Evolutionary conservation across 106 monocot species (phyloP).

Genomic region (Allium fistulosum): DNA sequence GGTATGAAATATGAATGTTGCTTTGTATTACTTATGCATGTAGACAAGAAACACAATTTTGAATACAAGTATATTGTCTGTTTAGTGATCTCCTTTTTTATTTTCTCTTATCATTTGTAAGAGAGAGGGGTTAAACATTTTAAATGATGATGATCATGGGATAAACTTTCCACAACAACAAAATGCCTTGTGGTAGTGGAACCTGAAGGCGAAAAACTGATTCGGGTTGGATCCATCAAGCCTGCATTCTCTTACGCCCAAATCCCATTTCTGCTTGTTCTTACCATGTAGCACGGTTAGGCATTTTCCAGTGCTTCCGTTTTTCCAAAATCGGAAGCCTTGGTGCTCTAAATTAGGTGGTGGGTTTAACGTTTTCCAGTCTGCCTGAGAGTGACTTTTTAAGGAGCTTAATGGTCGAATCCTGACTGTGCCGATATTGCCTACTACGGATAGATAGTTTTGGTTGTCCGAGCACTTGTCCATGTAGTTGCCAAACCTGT

Average conservation of each 20-base stretch:
- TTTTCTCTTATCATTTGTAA: no score
- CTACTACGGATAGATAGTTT: conserved; percentile 8
- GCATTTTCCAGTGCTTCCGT: conserved; percentile 12
- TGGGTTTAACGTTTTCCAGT: conserved; percentile 13
- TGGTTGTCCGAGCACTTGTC: conserved; percentile 20
- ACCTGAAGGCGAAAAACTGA: conserved; percentile 17
- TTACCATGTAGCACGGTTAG: conserved; percentile 2
- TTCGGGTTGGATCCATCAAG: conserved; percentile 12
- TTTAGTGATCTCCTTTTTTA: no score
- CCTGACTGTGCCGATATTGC: conserved; percentile 4
- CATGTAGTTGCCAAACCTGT: conserved; percentile 25
- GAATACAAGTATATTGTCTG: no score
- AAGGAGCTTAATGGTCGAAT: conserved; percentile 7
- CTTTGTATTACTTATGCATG: no score
- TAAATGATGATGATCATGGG: no score
- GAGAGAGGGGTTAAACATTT: no score
- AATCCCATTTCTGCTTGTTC: background rate
- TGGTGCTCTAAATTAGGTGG: background rate
- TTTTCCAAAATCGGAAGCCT: conserved; percentile 7
- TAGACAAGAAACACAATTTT: no score
- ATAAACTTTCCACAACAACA: conserved; percentile 15
- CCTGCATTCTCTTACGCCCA: conserved; percentile 4
- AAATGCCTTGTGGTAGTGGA: conserved; percentile 20
- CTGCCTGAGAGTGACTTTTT: conserved; percentile 2
- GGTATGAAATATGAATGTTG: no score